Evolutionary conservation across 352 stramenopile species (phyloP).

Genomic region (Phytophthora kernoviae): DNA sequence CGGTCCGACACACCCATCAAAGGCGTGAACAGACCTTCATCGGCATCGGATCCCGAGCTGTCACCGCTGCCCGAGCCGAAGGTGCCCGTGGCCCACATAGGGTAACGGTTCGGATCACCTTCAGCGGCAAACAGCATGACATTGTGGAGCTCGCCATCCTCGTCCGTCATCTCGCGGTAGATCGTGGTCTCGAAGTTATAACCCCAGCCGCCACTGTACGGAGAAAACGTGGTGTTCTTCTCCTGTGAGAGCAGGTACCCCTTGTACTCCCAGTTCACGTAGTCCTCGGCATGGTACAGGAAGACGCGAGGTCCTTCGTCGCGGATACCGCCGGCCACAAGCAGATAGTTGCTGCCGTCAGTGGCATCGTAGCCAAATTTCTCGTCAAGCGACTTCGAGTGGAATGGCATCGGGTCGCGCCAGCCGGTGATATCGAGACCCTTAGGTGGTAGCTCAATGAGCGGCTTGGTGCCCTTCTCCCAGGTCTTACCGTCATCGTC

Average conservation of each 20-base stretch:
- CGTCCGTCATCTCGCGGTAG: conserved; percentile 52
- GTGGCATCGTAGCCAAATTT: conserved; percentile 22
- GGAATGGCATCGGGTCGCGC: conserved; percentile 58
- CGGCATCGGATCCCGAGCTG: conserved; percentile 18
- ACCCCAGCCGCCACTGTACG: conserved; percentile 54
- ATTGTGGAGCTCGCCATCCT: conserved; percentile 51
- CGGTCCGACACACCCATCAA: conserved; percentile 62
- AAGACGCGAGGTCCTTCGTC: conserved; percentile 54
- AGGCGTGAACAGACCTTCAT: conserved; percentile 48
- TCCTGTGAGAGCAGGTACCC: conserved; percentile 52
- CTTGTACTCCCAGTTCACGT: conserved; percentile 57
- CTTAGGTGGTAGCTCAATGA: conserved; percentile 41
- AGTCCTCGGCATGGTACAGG: conserved; percentile 56
- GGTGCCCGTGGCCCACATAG: conserved; percentile 49
- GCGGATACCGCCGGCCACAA: conserved; percentile 57
- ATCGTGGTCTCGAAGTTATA: conserved; percentile 69
- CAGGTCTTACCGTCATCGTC: conserved; percentile 55
- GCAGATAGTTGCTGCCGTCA: conserved; percentile 51
- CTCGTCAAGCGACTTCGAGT: conserved; percentile 51
- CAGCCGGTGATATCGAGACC: conserved; percentile 59
- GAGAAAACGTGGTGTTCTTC: conserved; percentile 62
- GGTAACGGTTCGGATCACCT: conserved; percentile 39
- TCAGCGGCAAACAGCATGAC: conserved; percentile 56
- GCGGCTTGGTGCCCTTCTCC: conserved; percentile 49
- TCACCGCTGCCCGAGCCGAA: conserved; percentile 23